Conservation (phyloP, 1,284 basidiomycete genomes). For the Ganoderma leucocontextum region DNA sequence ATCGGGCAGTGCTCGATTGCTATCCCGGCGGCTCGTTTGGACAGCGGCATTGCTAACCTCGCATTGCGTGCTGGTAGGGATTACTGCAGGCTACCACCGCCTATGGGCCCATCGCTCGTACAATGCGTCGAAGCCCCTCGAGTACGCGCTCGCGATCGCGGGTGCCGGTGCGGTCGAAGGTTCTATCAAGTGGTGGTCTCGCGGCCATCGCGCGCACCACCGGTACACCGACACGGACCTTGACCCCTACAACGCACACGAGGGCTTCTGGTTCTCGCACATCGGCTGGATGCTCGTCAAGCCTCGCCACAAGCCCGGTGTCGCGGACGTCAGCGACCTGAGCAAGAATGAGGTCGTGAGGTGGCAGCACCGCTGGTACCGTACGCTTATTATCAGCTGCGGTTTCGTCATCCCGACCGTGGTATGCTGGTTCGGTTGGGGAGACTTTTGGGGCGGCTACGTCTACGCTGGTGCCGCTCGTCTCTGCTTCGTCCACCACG, state of each 20-base stretch:
- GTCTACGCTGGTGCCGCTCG: conserved; percentile 88
- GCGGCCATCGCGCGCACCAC: conserved; percentile 93
- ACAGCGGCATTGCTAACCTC: neutral
- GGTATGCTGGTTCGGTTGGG: conserved; percentile 85
- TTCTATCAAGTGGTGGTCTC: conserved; percentile 95
- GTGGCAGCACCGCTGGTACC: conserved; percentile 90
- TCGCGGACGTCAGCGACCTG: conserved; percentile 89
- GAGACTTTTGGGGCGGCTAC: conserved; percentile 86
- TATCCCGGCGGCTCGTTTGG: conserved; percentile 1
- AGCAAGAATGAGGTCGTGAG: conserved; percentile 78
- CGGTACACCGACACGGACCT: conserved; percentile 96
- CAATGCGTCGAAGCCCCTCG: conserved; percentile 84
- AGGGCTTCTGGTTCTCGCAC: conserved; percentile 83
- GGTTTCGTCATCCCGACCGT: conserved; percentile 79
- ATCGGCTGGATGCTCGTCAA: conserved; percentile 95
- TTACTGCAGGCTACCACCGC: conserved; percentile 89
- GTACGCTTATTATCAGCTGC: conserved; percentile 76
- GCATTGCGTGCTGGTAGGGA: conserved; percentile 42
- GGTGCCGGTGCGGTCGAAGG: conserved; percentile 92
- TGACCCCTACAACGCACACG: conserved; percentile 92
- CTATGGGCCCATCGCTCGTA: conserved; percentile 93
- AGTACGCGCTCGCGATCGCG: conserved; percentile 80
- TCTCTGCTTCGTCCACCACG: conserved; percentile 90
- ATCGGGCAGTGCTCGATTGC: conserved; percentile 3
- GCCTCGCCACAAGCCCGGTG: conserved; percentile 87